Evolutionary conservation across 2,329 filamentous ascomycete species (phyloP), one percentile per base, ranked within the genome.

Genomic region (Fusarium albosuccineum): DNA sequence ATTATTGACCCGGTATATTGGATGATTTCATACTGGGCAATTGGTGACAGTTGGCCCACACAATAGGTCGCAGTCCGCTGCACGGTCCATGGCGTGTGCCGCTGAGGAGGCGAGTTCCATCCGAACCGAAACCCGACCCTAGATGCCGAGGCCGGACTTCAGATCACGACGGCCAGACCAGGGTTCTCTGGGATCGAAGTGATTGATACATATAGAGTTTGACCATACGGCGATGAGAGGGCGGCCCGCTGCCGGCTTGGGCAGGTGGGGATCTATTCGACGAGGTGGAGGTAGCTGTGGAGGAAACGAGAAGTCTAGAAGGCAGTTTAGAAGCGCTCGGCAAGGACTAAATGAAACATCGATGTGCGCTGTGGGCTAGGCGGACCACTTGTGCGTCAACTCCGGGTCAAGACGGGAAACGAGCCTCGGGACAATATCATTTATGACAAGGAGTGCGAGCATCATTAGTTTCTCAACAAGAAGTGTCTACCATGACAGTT

Each of bases 221-320:
- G 40, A 39, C 55, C 30, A n/a, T 26, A 22, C 46, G 13, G 16
- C 37, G 33, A 27, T 46, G 22, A 45, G 4, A 41, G 39, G 27
- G 16, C 27, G 46, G 37, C 39, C 51, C 57, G 51, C 41, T 55
- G 49, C 36, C 50, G 45, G 57, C 49, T 62, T 42, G 29, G 57
- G 45, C 37, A 52, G 49, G 36, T 60, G 37, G 56, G 34, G 56
- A 40, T 49, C 13, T 29, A 39, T 40, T 34, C 16, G 22, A 40
- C 16, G 39, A 41, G 13, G 46, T 62, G 61, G 57, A 57, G 56
- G 41, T 34, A 41, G 17, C 14, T 49, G 37, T 53, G 53, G 60
- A 37, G 27, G 41, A 29, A 49, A 54, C 40, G 56, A 49, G 33
- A 22, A 44, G 54, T 48, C 36, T 49, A 34, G 41, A 33, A 41